These are phyloP conservation scores for Colletotrichum aenigma DNA, from an alignment of 2,329 filamentous ascomycete genomes.

Conservation along the genomic window DNA sequence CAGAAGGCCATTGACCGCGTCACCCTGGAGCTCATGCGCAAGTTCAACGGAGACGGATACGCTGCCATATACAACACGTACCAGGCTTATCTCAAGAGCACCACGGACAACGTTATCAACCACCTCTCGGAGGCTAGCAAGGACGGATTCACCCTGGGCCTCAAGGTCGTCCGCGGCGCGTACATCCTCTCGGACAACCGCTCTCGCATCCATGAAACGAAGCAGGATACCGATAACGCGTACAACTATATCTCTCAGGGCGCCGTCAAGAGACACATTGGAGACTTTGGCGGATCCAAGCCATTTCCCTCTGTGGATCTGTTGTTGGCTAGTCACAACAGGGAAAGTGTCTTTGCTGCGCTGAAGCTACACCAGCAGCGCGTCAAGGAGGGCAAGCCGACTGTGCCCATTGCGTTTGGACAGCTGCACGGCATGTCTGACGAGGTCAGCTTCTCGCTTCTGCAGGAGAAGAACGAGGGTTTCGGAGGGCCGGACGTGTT, in stretches of 20 bases:
- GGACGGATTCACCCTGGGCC: slow-evolving; percentile 54
- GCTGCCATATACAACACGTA: slow-evolving; percentile 55
- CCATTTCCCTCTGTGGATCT: slow-evolving; percentile 51
- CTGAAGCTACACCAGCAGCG: slow-evolving; percentile 46
- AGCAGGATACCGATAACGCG: slow-evolving; percentile 54
- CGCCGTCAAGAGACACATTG: slow-evolving; percentile 31
- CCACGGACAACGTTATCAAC: slow-evolving; percentile 41
- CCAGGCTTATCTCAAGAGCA: slow-evolving; percentile 59
- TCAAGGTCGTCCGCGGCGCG: slow-evolving; percentile 62
- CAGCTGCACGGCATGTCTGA: slow-evolving; percentile 65
- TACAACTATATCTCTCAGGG: slow-evolving; percentile 56
- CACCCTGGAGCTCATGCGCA: slow-evolving; percentile 38
- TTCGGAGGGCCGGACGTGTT: slow-evolving; percentile 33
- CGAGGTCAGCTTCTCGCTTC: slow-evolving; percentile 54
- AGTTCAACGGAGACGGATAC: slow-evolving; percentile 40
- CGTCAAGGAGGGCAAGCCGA: slow-evolving; percentile 34
- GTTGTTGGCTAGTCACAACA: slow-evolving; percentile 60
- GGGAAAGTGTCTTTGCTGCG: slow-evolving; percentile 42
- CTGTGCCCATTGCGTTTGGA: slow-evolving; percentile 48
- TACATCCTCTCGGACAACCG: slow-evolving; percentile 57
- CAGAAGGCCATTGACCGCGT: slow-evolving; percentile 40
- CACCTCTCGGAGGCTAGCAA: slow-evolving; percentile 50
- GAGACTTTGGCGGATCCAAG: slow-evolving; percentile 40
- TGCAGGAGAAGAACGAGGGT: slow-evolving; percentile 37
- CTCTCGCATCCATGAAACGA: slow-evolving; percentile 55